Evolutionary conservation across 495 filamentous ascomycete genomes (phyloP).

Genomic region (Aspergillus coremiiformis): DNA sequence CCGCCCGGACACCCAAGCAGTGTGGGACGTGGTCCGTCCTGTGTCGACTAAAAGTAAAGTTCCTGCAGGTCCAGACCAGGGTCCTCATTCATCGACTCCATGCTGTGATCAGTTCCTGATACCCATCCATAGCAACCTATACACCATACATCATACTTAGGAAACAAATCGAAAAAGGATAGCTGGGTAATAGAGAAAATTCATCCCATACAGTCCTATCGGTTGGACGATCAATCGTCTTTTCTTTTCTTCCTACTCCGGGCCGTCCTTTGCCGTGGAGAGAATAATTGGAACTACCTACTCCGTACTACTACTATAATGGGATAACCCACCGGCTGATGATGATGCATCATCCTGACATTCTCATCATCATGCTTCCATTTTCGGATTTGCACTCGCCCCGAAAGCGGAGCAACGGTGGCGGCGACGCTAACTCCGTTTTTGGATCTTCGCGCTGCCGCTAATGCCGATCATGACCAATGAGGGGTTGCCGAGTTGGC

Average conservation of each 20-base stretch:
- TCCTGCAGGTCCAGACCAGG: constrained; percentile 23
- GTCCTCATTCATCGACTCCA: constrained; percentile 1
- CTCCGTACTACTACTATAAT: too few species aligned
- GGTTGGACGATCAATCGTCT: too few species aligned
- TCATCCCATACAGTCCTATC: background rate
- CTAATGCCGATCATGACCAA: constrained; percentile 23
- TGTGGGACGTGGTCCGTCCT: background rate
- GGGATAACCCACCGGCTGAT: background rate
- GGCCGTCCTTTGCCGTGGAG: too few species aligned
- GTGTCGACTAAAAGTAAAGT: constrained; percentile 16
- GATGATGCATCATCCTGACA: background rate
- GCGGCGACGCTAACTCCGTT: constrained; percentile 23
- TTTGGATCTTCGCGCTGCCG: constrained; percentile 23
- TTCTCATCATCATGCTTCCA: constrained; percentile 1
- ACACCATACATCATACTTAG: background rate
- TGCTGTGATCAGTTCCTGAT: background rate
- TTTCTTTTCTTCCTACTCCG: background rate
- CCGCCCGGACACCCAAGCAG: constrained; percentile 5
- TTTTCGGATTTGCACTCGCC: constrained; percentile 13
- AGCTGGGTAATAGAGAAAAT: background rate
- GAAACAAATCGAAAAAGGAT: background rate
- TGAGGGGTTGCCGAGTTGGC: constrained; percentile 15
- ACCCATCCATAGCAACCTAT: background rate
- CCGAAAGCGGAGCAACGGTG: constrained; percentile 31
- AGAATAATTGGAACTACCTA: too few species aligned